Conservation (phyloP, 148 eudicot species). For the Arbutus unedo region DNA sequence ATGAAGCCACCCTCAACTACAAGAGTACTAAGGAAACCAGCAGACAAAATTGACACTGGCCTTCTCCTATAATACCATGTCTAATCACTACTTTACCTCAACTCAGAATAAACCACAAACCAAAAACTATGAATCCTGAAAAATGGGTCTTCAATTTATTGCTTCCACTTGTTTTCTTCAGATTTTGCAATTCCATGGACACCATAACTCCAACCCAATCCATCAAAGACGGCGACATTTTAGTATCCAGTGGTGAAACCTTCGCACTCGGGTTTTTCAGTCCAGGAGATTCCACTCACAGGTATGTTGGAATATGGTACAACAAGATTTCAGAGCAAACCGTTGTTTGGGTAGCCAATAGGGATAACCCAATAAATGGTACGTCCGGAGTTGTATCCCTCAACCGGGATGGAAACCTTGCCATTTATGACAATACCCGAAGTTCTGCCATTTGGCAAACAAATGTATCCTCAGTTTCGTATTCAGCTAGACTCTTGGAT, state of each 20-base stretch:
- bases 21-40: not conserved
- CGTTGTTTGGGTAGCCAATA: constrained; percentile 29
- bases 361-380: constrained; percentile 16
- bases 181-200: not conserved
- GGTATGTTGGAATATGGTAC: constrained; percentile 29
- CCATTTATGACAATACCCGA: not conserved
- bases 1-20: not conserved
- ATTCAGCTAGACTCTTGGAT: not conserved
- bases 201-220: constrained; percentile 8
- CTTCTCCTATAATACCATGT: not conserved
- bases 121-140: constrained; percentile 1
- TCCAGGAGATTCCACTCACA: constrained; percentile 6
- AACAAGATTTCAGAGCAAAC: constrained; percentile 2
- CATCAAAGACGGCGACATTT: not conserved
- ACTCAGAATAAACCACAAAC: not conserved
- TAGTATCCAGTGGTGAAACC: constrained; percentile 9
- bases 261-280: constrained; percentile 29
- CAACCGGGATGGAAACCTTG: constrained; percentile 14
- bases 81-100: not conserved
- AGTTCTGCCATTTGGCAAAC: not conserved
- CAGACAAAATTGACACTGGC: not conserved
- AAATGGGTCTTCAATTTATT: not conserved
- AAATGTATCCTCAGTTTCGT: not conserved
- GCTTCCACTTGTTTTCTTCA: not conserved
- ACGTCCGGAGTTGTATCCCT: constrained; percentile 15